Evolutionary conservation across 2,329 filamentous ascomycete genomes (phyloP).

Genomic region (Atkinsonella hypoxylon): DNA sequence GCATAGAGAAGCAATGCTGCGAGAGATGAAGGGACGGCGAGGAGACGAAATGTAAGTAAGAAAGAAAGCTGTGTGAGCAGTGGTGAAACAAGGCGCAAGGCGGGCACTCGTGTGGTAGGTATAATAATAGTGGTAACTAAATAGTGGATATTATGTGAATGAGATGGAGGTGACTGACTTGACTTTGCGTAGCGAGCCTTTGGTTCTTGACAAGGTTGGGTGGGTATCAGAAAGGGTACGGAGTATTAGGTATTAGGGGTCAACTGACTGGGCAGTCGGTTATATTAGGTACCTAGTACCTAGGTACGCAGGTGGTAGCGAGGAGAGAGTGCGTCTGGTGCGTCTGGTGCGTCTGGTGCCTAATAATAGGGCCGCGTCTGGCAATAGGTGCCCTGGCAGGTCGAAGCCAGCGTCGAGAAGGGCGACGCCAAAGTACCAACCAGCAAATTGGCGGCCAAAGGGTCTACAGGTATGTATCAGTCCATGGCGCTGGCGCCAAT

Average conservation of each 20-base stretch:
- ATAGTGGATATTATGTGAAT: not conserved
- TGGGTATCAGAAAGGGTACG: not conserved
- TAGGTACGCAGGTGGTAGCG: not conserved
- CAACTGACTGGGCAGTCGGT: not conserved
- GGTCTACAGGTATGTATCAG: too few species aligned
- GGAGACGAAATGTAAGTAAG: not conserved
- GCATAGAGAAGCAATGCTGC: conserved; percentile 4
- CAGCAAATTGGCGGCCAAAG: too few species aligned
- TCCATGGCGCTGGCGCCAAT: too few species aligned
- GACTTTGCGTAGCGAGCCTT: not conserved
- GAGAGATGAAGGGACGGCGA: not conserved
- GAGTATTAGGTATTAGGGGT: not conserved
- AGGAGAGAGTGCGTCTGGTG: too few species aligned
- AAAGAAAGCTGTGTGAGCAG: conserved; percentile 5
- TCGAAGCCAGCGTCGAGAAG: too few species aligned
- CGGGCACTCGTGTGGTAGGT: not conserved
- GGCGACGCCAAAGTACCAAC: too few species aligned
- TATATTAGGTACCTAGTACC: too few species aligned
- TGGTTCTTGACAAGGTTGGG: not conserved
- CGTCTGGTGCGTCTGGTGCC: too few species aligned
- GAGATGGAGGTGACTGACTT: not conserved
- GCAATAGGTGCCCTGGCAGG: too few species aligned
- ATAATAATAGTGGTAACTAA: not conserved
- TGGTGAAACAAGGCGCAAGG: conserved; percentile 10
- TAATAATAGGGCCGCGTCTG: not conserved